phyloP scores from a whole-genome alignment of 164 flowering plant genomes.

The Magnolia sinica region DNA sequence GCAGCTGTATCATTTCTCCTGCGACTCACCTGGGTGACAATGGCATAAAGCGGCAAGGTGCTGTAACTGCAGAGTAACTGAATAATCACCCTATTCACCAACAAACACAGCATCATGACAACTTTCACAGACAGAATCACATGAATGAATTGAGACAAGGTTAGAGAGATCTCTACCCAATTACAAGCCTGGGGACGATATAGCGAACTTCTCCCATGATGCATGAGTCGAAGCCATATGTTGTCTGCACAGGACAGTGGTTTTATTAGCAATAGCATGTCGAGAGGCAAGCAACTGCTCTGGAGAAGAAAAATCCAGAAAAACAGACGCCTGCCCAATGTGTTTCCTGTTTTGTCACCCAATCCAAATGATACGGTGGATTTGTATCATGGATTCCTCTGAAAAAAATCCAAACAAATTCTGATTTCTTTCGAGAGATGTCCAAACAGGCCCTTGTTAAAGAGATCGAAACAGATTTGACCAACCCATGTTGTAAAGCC shows the following conservation, averaged over 20 bases:
- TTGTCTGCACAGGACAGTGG: constrained; percentile 4
- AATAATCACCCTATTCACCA: constrained; percentile 13
- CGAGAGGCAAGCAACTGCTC: too few relatives aligned
- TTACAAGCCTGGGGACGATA: constrained; percentile 64
- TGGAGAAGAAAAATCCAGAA: neutral
- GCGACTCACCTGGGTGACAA: constrained; percentile 21
- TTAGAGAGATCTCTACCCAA: constrained; percentile 42
- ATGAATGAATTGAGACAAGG: neutral
- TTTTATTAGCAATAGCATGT: too few relatives aligned
- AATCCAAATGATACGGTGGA: neutral
- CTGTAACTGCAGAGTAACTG: constrained; percentile 21
- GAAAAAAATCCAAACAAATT: neutral
- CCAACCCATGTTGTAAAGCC: too few relatives aligned
- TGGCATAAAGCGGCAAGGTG: constrained; percentile 20
- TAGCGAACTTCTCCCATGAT: constrained; percentile 71
- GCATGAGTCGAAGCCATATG: constrained; percentile 68
- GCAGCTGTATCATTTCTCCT: too few relatives aligned
- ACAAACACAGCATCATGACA: neutral
- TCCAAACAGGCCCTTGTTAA: too few relatives aligned
- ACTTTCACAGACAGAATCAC: neutral
- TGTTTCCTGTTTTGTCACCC: neutral
- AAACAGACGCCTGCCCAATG: neutral
- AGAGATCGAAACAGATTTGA: too few relatives aligned
- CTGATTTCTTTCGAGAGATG: neutral
- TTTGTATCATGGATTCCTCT: neutral